Conservation (phyloP, 148 eudicot species). For the Polygonum aviculare region DNA sequence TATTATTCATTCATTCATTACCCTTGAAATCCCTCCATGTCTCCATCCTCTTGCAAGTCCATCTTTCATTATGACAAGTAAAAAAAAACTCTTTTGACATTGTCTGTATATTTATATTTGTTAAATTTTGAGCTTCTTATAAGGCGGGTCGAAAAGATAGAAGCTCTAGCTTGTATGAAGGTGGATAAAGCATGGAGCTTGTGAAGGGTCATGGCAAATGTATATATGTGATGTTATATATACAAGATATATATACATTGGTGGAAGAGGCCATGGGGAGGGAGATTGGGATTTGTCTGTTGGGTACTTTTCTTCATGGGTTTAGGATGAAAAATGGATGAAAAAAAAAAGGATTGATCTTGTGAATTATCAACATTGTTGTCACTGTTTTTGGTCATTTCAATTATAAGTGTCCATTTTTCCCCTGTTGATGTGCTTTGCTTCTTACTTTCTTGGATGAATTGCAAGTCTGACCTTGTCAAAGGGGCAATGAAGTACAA, state of each 20-base stretch:
- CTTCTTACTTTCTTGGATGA: background rate
- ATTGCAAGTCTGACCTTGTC: background rate
- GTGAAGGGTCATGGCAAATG: constrained; percentile 7
- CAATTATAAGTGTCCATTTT: background rate
- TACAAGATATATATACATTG: background rate
- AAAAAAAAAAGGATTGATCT: background rate
- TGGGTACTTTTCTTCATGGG: background rate
- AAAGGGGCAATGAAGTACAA: background rate
- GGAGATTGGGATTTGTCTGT: constrained; percentile 1
- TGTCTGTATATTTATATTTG: background rate
- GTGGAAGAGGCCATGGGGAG: background rate
- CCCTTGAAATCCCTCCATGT: constrained; percentile 15
- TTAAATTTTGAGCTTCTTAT: background rate
- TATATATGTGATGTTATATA: constrained; percentile 13
- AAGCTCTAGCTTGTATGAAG: background rate
- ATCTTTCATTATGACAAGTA: background rate
- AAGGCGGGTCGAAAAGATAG: background rate
- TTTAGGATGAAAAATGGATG: background rate
- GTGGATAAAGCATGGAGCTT: background rate
- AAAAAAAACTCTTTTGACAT: background rate
- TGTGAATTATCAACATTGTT: background rate
- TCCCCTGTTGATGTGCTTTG: background rate
- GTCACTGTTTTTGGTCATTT: constrained; percentile 4
- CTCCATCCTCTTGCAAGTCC: background rate
- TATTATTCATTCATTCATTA: constrained; percentile 49